Evolutionary conservation across 495 filamentous ascomycete genomes (phyloP).

Genomic region (Trichoderma orchidacearum): DNA sequence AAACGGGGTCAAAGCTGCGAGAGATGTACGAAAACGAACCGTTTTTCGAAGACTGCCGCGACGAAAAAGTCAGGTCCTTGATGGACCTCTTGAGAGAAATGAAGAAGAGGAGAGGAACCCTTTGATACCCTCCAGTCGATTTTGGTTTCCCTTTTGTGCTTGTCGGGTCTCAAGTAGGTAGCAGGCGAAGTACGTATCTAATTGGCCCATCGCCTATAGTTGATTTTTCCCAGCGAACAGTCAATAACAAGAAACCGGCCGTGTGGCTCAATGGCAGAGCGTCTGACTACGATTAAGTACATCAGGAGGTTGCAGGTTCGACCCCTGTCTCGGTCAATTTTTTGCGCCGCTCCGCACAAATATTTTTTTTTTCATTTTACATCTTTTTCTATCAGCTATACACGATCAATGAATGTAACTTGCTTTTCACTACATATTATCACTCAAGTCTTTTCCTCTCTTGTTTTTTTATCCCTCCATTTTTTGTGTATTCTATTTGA

Average conservation of each 20-base stretch:
- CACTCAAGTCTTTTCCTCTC: not conserved
- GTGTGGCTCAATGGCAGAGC: constrained; percentile 1
- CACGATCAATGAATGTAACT: too few relatives aligned
- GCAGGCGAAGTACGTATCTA: too few relatives aligned
- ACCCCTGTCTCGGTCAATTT: constrained; percentile 1
- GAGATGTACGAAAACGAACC: constrained; percentile 1
- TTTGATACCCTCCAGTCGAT: not conserved
- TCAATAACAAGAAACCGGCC: not conserved
- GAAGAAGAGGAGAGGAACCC: not conserved
- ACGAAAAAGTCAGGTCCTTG: not conserved
- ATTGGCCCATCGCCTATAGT: not conserved
- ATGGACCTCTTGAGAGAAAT: not conserved
- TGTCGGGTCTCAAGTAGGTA: too few relatives aligned
- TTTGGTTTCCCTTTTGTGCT: too few relatives aligned
- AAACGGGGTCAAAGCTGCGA: not conserved
- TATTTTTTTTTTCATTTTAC: not conserved
- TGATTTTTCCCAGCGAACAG: not conserved
- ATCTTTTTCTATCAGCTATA: too few relatives aligned
- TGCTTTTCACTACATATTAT: too few relatives aligned
- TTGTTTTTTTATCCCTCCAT: not conserved
- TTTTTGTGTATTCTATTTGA: not conserved
- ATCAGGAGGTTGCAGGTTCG: constrained; percentile 1
- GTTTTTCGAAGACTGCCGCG: not conserved
- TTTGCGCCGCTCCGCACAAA: not conserved
- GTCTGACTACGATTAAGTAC: constrained; percentile 1